Evolutionary conservation across 176 grass and related monocot genomes (phyloP).

Genomic region (Poa annua): DNA sequence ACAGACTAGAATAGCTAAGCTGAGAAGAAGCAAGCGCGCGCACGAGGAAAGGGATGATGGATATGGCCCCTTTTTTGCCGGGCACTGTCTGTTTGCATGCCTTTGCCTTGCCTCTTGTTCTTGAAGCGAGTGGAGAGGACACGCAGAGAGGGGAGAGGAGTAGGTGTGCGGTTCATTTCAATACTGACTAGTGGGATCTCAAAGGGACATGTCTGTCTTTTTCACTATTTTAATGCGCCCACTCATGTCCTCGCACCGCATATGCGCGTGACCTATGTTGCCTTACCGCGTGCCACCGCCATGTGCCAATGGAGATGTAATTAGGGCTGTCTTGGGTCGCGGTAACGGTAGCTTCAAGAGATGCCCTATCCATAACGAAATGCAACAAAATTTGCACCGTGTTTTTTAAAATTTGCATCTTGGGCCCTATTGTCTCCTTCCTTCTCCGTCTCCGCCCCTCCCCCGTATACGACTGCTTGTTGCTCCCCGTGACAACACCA

Average conservation of each 20-base stretch:
- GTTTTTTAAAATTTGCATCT: too few species aligned
- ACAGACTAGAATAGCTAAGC: background rate
- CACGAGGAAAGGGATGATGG: background rate
- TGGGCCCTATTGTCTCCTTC: too few species aligned
- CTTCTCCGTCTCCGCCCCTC: too few species aligned
- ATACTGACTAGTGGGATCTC: slow-evolving; percentile 38
- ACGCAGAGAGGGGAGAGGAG: slow-evolving; percentile 12
- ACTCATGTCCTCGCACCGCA: background rate
- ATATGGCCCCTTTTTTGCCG: slow-evolving; percentile 3
- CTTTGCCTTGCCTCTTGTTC: slow-evolving; percentile 1
- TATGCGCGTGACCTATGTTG: slow-evolving; percentile 24
- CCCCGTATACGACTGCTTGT: too few species aligned
- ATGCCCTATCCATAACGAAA: too few species aligned
- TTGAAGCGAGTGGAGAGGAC: slow-evolving; percentile 43
- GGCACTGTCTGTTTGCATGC: background rate
- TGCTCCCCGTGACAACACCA: too few species aligned
- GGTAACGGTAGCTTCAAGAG: too few species aligned
- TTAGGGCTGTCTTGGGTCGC: slow-evolving; percentile 9
- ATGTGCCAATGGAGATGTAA: background rate
- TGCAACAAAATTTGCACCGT: too few species aligned
- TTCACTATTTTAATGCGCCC: background rate
- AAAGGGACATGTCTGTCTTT: slow-evolving; percentile 37
- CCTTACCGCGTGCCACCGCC: background rate
- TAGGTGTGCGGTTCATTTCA: slow-evolving; percentile 50
- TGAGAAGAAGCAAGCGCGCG: slow-evolving; percentile 5